Percentiles rank a stretch among this genome's conserved stretches.
phyloP scores from a whole-genome alignment of 2,329 filamentous ascomycete genomes.

The Talaromyces sp. region DNA sequence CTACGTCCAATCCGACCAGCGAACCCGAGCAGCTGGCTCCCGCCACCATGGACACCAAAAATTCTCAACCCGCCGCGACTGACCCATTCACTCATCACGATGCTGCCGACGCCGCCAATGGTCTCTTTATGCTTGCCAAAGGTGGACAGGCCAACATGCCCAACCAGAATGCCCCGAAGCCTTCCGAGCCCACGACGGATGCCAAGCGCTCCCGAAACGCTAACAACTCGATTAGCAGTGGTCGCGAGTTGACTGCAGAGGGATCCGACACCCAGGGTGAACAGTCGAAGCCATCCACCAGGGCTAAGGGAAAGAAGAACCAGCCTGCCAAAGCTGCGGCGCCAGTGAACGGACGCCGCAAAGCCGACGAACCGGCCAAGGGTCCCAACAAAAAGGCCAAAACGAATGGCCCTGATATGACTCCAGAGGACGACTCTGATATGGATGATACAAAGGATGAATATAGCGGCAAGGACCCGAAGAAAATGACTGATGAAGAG shows the following conservation, averaged over 20 bases:
- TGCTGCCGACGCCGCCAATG: conserved; percentile 88
- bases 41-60: conserved; percentile 32
- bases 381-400: conserved; percentile 70
- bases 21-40: conserved; percentile 22
- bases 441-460: conserved; percentile 52
- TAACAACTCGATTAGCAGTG: conserved; percentile 49
- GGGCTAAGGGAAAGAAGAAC: conserved; percentile 65
- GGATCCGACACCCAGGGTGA: conserved; percentile 68
- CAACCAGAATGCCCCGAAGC: conserved; percentile 45
- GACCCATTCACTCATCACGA: conserved; percentile 83
- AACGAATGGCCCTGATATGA: conserved; percentile 42
- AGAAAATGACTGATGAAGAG: conserved; percentile 97
- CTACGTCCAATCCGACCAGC: conserved; percentile 37
- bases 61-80: conserved; percentile 42
- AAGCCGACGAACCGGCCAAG: conserved; percentile 68
- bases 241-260: conserved; percentile 64
- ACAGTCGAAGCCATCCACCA: conserved; percentile 60
- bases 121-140: conserved; percentile 80
- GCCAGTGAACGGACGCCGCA: conserved; percentile 64
- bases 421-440: conserved; percentile 46
- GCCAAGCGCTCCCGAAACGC: conserved; percentile 33
- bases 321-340: conserved; percentile 41
- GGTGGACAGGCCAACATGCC: conserved; percentile 51
- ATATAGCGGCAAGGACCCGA: conserved; percentile 47
- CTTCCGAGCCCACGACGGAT: conserved; percentile 33